Percentiles rank a stretch among this genome's conserved stretches.
These are phyloP conservation scores for Posidonia australis DNA, from an alignment of 106 monocot genomes.

Conservation along the genomic window DNA sequence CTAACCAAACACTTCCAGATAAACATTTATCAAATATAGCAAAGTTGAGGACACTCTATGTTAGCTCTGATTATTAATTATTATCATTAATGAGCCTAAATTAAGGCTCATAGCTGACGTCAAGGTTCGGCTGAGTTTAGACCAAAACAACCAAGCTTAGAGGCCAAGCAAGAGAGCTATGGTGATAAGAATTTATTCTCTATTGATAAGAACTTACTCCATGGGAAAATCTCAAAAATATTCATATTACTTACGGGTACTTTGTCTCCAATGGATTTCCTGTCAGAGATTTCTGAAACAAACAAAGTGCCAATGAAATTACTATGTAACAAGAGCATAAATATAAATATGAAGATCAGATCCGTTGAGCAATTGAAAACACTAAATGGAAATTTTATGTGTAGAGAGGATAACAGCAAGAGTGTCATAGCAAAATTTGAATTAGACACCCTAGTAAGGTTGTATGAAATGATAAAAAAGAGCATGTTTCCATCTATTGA, in stretches of 20 bases:
- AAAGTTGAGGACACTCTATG: background rate
- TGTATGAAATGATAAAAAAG: background rate
- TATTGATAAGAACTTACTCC: background rate
- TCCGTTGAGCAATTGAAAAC: background rate
- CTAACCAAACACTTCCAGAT: background rate
- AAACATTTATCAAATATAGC: background rate
- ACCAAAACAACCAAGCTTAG: too few relatives aligned
- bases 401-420: background rate
- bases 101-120: too few relatives aligned
- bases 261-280: constrained; percentile 85
- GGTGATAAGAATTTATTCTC: background rate
- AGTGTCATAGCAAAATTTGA: background rate
- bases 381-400: background rate
- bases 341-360: background rate
- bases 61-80: background rate
- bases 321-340: background rate
- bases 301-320: background rate
- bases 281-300: constrained; percentile 60
- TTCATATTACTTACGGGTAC: constrained; percentile 61
- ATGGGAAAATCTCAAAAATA: background rate
- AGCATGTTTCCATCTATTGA: background rate
- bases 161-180: background rate
- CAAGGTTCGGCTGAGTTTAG: too few relatives aligned
- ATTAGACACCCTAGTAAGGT: background rate
- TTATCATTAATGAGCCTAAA: too few relatives aligned